Evolutionary conservation across 495 filamentous ascomycete genomes (phyloP).

Genomic region (Penicillium crystallinum): DNA sequence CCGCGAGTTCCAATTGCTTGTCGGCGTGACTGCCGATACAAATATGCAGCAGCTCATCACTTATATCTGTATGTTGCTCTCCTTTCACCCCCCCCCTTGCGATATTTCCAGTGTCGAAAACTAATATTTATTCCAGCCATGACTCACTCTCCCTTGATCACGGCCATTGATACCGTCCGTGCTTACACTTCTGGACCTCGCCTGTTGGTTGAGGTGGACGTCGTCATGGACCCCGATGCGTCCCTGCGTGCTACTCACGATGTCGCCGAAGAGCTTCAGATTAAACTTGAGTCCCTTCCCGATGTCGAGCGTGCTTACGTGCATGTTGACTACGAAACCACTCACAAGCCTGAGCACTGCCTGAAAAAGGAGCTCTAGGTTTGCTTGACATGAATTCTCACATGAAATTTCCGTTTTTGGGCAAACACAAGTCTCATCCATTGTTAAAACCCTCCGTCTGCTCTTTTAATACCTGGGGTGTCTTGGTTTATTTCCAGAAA

Average conservation of each 20-base stretch:
- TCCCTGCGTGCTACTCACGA: constrained; percentile 81
- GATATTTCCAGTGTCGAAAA: not conserved
- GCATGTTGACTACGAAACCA: constrained; percentile 95
- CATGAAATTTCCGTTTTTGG: not conserved
- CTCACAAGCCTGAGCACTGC: constrained; percentile 83
- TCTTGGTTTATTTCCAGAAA: too few relatives aligned
- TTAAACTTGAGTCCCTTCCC: constrained; percentile 87
- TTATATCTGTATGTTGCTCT: constrained; percentile 66
- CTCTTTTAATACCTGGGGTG: too few relatives aligned
- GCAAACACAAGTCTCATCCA: not conserved
- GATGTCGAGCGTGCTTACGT: constrained; percentile 94
- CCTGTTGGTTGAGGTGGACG: constrained; percentile 83
- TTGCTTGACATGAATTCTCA: not conserved
- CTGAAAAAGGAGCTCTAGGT: constrained; percentile 56
- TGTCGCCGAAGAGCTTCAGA: constrained; percentile 88
- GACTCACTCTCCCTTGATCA: constrained; percentile 79
- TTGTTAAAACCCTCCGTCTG: not conserved
- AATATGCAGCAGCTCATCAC: constrained; percentile 91
- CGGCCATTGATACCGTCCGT: constrained; percentile 87
- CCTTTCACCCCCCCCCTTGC: not conserved
- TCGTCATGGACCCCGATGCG: constrained; percentile 71
- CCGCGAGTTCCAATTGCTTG: constrained; percentile 80
- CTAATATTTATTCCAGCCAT: constrained; percentile 47
- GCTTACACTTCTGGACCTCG: constrained; percentile 88
- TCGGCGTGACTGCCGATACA: constrained; percentile 81